A percentile compares a stretch with the other conserved stretches of the same genome.
phyloP scores from a whole-genome alignment of 2,329 filamentous ascomycete species.

The Aspergillus japonicus region DNA sequence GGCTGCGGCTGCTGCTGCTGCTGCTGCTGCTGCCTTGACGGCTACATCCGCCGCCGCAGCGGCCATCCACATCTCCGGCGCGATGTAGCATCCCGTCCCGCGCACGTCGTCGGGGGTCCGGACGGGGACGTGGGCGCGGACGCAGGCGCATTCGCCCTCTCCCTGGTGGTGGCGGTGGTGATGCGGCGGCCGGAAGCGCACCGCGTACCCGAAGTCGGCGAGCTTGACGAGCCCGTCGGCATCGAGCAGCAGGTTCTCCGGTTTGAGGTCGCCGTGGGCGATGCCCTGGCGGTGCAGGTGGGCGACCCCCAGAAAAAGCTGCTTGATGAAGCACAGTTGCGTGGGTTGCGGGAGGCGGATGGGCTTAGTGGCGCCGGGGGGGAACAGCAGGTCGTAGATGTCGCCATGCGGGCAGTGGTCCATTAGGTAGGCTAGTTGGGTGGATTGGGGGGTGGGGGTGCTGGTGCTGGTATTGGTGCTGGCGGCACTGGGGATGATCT shows the following conservation, averaged over 20 bases:
- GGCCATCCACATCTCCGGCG: background rate
- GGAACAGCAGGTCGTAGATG: background rate
- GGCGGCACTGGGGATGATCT: too few relatives aligned
- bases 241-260: conserved; percentile 80
- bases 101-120: too few relatives aligned
- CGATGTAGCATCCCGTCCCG: background rate
- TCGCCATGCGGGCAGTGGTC: background rate
- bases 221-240: conserved; percentile 83
- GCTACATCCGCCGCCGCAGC: too few relatives aligned
- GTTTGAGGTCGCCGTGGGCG: conserved; percentile 86
- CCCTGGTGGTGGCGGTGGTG: too few relatives aligned
- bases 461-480: too few relatives aligned
- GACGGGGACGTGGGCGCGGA: too few relatives aligned
- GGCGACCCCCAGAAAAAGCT: conserved; percentile 75
- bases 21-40: too few relatives aligned
- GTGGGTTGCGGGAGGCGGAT: conserved; percentile 65
- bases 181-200: conserved; percentile 60
- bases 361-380: conserved; percentile 29
- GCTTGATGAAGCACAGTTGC: conserved; percentile 83
- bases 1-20: too few relatives aligned
- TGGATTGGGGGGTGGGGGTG: too few relatives aligned
- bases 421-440: background rate
- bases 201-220: conserved; percentile 85
- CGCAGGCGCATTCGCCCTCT: too few relatives aligned
- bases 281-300: conserved; percentile 83